phyloP scores from a whole-genome alignment of 805 yeast species.

The Kuraishia ogatae region DNA sequence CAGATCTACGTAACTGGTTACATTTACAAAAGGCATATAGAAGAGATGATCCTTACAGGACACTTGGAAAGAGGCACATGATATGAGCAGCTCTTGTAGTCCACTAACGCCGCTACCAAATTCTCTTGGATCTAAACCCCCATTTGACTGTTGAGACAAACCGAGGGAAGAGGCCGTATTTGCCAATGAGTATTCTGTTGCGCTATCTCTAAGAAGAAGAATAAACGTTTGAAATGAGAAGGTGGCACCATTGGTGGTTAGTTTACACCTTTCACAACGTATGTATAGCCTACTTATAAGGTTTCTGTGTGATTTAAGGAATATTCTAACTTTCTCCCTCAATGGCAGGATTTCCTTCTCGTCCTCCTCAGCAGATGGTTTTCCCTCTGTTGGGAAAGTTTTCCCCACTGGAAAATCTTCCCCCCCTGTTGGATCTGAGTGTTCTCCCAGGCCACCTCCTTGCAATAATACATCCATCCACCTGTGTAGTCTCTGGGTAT shows the following conservation, averaged over 20 bases:
- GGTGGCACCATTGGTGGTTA: neutral
- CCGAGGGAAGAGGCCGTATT: neutral
- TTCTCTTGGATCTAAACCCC: too few species aligned
- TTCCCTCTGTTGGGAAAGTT: too few species aligned
- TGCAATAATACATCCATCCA: neutral
- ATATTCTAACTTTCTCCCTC: neutral
- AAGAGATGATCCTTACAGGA: neutral
- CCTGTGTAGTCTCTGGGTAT: neutral
- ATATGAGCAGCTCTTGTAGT: neutral
- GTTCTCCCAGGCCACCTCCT: too few species aligned
- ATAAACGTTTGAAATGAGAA: neutral
- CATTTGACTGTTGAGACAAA: neutral
- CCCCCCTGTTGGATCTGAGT: too few species aligned
- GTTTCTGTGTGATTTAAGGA: neutral
- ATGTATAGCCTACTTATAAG: neutral
- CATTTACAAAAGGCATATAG: slow-evolving; percentile 4
- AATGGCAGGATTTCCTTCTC: neutral
- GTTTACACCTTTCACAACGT: neutral
- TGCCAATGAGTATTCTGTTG: neutral
- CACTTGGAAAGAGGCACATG: slow-evolving; percentile 1
- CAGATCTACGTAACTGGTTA: slow-evolving; percentile 1
- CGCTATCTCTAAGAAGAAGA: neutral
- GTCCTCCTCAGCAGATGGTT: too few species aligned
- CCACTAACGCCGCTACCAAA: neutral
- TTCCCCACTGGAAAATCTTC: too few species aligned